A percentile compares a stretch with the other conserved stretches of the same genome.
These are phyloP conservation scores for Ceratorhiza oryzae-sativae DNA, from an alignment of 1,284 basidiomycete species.

Conservation along the genomic window DNA sequence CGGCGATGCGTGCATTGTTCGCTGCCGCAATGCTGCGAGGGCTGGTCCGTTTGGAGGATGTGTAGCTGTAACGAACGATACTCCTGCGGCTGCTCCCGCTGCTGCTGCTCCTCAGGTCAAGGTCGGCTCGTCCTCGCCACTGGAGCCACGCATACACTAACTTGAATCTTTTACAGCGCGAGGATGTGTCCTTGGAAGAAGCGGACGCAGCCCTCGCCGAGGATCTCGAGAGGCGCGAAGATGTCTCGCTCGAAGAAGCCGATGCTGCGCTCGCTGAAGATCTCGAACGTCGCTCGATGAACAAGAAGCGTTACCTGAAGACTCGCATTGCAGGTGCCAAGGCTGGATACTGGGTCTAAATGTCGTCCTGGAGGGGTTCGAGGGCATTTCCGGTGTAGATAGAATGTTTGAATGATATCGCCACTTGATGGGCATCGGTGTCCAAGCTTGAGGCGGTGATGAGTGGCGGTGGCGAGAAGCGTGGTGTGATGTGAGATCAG, in stretches of 20 bases:
- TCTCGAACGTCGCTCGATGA: neutral
- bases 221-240: neutral
- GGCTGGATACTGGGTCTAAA: conserved; percentile 11
- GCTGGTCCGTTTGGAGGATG: conserved; percentile 44
- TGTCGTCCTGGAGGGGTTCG: neutral
- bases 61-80: conserved; percentile 6
- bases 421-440: too few species aligned
- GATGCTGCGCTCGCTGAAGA: conserved; percentile 15
- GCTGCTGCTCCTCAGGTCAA: neutral
- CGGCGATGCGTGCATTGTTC: conserved; percentile 32
- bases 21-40: conserved; percentile 28
- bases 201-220: too few species aligned
- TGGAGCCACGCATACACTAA: too few species aligned
- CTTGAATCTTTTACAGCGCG: too few species aligned
- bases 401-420: neutral
- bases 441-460: too few species aligned
- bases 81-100: neutral
- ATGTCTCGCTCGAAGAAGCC: neutral
- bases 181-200: too few species aligned
- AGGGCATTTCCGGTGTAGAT: neutral
- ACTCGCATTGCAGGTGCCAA: conserved; percentile 8
- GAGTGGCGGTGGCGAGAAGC: too few species aligned
- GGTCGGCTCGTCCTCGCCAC: neutral
- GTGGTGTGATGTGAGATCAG: too few species aligned
- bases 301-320: conserved; percentile 11